A percentile compares a stretch with the other conserved stretches of the same genome.
phyloP scores from a whole-genome alignment of 2,329 filamentous ascomycete genomes.

The Fusarium sp. region DNA sequence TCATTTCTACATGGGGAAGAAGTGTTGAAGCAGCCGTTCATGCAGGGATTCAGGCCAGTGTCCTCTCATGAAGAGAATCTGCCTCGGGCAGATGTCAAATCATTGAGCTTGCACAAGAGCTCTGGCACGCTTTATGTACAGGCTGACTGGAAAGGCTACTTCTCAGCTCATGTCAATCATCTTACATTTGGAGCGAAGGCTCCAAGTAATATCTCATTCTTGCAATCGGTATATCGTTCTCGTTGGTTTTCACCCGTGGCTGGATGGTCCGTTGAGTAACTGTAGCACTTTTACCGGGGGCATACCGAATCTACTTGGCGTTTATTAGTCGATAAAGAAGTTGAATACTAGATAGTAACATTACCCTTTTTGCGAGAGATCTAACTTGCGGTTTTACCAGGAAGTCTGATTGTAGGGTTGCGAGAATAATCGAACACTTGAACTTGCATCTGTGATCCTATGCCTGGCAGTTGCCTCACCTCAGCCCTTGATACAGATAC shows the following conservation, averaged over 20 bases:
- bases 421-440: too few species aligned
- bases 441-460: too few species aligned
- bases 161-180: neutral
- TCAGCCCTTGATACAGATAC: too few species aligned
- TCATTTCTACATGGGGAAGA: neutral
- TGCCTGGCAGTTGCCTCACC: too few species aligned
- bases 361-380: too few species aligned
- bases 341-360: too few species aligned
- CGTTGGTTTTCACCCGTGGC: neutral
- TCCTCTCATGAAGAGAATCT: neutral
- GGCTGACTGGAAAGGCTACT: neutral
- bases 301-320: neutral
- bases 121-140: neutral
- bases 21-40: neutral
- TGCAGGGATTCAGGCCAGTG: neutral
- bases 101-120: neutral
- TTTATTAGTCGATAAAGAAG: too few species aligned
- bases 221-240: neutral
- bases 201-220: neutral
- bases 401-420: too few species aligned
- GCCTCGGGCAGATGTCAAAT: neutral
- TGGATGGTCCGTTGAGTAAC: neutral
- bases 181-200: accelerated
- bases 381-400: too few species aligned
- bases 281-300: neutral